Evolutionary conservation across 306 rosid genomes (phyloP).

Genomic region (Morella rubra): DNA sequence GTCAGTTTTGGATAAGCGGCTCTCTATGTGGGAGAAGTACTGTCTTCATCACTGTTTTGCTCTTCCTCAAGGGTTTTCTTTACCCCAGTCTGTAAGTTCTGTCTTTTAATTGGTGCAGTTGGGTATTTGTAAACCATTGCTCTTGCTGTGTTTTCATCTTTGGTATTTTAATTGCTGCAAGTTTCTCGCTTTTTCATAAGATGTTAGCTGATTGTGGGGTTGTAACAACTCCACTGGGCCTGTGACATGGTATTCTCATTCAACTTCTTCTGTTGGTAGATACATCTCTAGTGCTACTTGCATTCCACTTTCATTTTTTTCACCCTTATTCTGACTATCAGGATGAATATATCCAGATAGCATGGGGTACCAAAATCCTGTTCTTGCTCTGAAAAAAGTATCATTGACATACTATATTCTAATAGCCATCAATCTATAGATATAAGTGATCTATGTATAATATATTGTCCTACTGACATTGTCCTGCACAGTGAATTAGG

Average conservation of each 20-base stretch:
- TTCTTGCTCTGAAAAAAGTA: background rate
- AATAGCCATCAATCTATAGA: background rate
- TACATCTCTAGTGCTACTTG: background rate
- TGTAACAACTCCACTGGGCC: background rate
- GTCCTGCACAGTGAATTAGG: background rate
- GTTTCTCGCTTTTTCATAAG: background rate
- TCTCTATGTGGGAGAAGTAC: constrained; percentile 75
- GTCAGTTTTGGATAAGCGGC: constrained; percentile 57
- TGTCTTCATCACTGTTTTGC: constrained; percentile 66
- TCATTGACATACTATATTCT: background rate
- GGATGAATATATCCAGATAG: background rate
- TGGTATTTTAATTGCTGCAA: background rate
- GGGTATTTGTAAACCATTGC: background rate
- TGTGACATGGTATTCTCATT: background rate
- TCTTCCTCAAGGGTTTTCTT: constrained; percentile 61
- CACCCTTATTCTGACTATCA: background rate
- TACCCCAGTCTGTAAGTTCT: constrained; percentile 56
- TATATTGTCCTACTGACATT: background rate
- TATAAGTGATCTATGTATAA: background rate
- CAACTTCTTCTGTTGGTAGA: background rate
- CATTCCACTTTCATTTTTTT: background rate
- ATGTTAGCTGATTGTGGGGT: background rate
- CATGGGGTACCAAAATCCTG: background rate
- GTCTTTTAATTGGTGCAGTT: background rate
- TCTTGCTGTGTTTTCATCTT: background rate